Evolutionary conservation across 2,329 filamentous ascomycete species (phyloP).

Genomic region (Leptographium flavum): DNA sequence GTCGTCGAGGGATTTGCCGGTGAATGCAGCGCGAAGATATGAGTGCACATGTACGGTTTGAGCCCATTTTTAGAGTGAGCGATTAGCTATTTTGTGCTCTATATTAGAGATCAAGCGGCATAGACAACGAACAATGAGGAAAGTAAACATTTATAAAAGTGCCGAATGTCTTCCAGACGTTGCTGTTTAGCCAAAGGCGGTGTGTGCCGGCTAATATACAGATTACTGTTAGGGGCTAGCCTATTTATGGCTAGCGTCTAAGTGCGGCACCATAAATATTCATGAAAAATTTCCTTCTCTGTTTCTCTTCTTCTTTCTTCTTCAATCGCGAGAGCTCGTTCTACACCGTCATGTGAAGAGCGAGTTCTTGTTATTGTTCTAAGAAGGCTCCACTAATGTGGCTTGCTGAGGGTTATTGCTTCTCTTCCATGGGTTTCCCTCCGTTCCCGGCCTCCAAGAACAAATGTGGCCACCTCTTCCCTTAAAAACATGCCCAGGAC

Average conservation of each 20-base stretch:
- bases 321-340: conserved; percentile 14
- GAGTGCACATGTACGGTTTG: conserved; percentile 5
- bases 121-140: too few relatives aligned
- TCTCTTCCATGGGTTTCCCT: conserved; percentile 32
- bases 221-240: too few relatives aligned
- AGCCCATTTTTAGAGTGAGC: too few relatives aligned
- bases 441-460: conserved; percentile 41
- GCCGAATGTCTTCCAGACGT: too few relatives aligned
- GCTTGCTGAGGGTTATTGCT: conserved; percentile 37
- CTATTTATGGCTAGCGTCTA: neutral
- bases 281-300: neutral
- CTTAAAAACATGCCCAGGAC: conserved; percentile 29
- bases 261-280: neutral
- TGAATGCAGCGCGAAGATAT: conserved; percentile 33
- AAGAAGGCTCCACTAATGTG: conserved; percentile 37
- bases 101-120: too few relatives aligned
- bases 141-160: too few relatives aligned
- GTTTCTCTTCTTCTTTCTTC: conserved; percentile 13
- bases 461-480: conserved; percentile 28
- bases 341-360: conserved; percentile 38
- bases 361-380: conserved; percentile 18
- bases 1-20: conserved; percentile 63
- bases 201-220: neutral
- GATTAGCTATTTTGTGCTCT: too few relatives aligned
- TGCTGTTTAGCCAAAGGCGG: neutral